These are phyloP conservation scores for Candida takata DNA, from an alignment of 805 yeast species.

Conservation along the genomic window DNA sequence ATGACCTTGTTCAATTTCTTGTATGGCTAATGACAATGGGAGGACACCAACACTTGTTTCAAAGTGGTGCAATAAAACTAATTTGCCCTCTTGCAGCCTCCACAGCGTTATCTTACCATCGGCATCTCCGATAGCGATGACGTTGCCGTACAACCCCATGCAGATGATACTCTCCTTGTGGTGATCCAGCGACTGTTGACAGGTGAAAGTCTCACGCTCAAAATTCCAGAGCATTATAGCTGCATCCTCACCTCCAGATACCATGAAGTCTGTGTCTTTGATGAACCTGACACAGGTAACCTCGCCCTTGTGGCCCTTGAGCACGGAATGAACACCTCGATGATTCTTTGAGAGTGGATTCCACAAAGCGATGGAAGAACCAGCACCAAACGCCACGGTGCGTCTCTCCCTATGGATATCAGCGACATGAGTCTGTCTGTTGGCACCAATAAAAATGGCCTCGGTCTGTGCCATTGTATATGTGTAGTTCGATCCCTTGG, in stretches of 20 bases:
- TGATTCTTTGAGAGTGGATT: conserved; percentile 39
- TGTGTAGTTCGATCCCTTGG: too few relatives aligned
- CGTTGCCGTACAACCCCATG: conserved; percentile 31
- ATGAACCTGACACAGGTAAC: conserved; percentile 64
- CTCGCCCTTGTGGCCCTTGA: conserved; percentile 53
- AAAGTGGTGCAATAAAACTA: conserved; percentile 26
- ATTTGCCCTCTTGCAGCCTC: conserved; percentile 27
- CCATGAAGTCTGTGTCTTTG: conserved; percentile 36
- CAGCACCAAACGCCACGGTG: conserved; percentile 67
- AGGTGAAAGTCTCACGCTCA: conserved; percentile 12
- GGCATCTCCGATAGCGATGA: conserved; percentile 58
- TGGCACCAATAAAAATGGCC: conserved; percentile 68
- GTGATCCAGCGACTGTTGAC: conserved; percentile 28
- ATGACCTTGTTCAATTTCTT: conserved; percentile 25
- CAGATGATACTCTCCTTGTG: conserved; percentile 50
- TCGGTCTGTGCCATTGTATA: conserved; percentile 27
- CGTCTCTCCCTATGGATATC: conserved; percentile 36
- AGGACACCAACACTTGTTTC: conserved; percentile 40
- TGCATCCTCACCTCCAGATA: conserved; percentile 67
- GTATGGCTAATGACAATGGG: conserved; percentile 35
- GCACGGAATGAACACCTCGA: conserved; percentile 45
- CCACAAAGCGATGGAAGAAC: conserved; percentile 60
- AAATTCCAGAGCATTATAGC: conserved; percentile 53
- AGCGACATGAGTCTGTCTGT: conserved; percentile 53
- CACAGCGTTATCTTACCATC: conserved; percentile 53